Conservation (phyloP, 2,329 filamentous ascomycete species). For the Stemphylium lycopersici region DNA sequence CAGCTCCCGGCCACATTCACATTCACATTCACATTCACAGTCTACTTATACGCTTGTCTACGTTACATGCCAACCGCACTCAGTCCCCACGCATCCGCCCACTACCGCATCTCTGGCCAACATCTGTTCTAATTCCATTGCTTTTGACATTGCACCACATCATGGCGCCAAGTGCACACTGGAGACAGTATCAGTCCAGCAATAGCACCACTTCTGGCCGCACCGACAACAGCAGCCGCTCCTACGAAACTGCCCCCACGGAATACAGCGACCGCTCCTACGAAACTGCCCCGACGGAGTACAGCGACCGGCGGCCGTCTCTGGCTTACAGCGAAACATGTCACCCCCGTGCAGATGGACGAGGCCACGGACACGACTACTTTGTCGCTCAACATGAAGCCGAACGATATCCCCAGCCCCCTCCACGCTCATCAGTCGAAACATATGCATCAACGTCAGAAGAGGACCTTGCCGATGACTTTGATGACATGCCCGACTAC, state of each 20-base stretch:
- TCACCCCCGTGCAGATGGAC: constrained; percentile 37
- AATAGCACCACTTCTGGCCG: constrained; percentile 35
- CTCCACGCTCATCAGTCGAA: constrained; percentile 67
- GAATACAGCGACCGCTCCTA: constrained; percentile 45
- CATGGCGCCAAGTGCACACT: constrained; percentile 44
- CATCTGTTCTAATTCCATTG: constrained; percentile 15
- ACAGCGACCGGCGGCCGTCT: constrained; percentile 38
- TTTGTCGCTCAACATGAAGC: constrained; percentile 20
- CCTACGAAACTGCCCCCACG: constrained; percentile 44
- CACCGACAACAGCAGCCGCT: constrained; percentile 36
- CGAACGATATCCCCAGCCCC: constrained; percentile 21
- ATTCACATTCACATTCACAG: constrained; percentile 13
- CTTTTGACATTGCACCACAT: constrained; percentile 15
- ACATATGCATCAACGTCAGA: constrained; percentile 81
- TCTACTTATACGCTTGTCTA: constrained; percentile 26
- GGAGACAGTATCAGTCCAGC: constrained; percentile 42
- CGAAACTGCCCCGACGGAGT: constrained; percentile 45
- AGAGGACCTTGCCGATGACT: constrained; percentile 58
- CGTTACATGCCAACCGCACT: constrained; percentile 22
- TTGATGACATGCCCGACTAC: constrained; percentile 57
- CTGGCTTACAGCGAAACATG: constrained; percentile 41
- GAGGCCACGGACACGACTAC: constrained; percentile 32
- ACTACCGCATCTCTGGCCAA: neutral
- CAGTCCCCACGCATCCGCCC: constrained; percentile 20
- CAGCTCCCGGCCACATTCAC: constrained; percentile 11